A percentile compares a stretch with the other conserved stretches of the same genome.
Evolutionary conservation across 306 rosid genomes (phyloP).

Genomic region (Cucurbita moschata): DNA sequence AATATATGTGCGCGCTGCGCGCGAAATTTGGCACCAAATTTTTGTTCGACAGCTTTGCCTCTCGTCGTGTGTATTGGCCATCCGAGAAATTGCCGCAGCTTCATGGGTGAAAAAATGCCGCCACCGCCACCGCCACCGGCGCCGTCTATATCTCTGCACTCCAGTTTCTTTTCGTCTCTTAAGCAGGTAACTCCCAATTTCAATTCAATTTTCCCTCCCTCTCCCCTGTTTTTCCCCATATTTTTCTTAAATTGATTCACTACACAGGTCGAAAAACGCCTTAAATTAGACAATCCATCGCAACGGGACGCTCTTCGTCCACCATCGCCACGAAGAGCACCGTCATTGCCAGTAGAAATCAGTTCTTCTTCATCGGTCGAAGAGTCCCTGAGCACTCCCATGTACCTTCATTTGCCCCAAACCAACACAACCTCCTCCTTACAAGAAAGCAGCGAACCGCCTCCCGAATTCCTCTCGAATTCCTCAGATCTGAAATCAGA

Average conservation of each 20-base stretch:
- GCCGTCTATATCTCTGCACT: conserved; percentile 29
- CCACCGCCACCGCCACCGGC: conserved; percentile 7
- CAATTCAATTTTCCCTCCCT: background rate
- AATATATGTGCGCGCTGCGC: no score
- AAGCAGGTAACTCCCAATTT: conserved; percentile 30
- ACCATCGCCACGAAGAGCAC: background rate
- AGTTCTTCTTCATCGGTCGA: background rate
- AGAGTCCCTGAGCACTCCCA: conserved; percentile 40
- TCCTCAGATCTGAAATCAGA: conserved; percentile 13
- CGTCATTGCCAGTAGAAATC: conserved; percentile 7
- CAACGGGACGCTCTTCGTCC: background rate
- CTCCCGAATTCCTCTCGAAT: conserved; percentile 44
- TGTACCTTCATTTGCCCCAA: conserved; percentile 28
- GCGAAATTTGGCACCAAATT: background rate
- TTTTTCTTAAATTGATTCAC: background rate
- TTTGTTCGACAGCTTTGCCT: background rate
- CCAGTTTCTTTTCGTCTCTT: conserved; percentile 67
- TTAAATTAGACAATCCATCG: conserved; percentile 36
- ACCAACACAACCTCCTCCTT: background rate
- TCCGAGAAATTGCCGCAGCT: background rate
- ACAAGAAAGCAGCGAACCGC: conserved; percentile 42
- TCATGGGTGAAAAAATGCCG: conserved; percentile 2
- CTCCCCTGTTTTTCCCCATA: background rate
- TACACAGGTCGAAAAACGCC: conserved; percentile 60
- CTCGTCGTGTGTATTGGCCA: background rate